Evolutionary conservation across 768 basidiomycete genomes (phyloP), one percentile per base, ranked within the genome.

Genomic region (Termitomyces sp.): DNA sequence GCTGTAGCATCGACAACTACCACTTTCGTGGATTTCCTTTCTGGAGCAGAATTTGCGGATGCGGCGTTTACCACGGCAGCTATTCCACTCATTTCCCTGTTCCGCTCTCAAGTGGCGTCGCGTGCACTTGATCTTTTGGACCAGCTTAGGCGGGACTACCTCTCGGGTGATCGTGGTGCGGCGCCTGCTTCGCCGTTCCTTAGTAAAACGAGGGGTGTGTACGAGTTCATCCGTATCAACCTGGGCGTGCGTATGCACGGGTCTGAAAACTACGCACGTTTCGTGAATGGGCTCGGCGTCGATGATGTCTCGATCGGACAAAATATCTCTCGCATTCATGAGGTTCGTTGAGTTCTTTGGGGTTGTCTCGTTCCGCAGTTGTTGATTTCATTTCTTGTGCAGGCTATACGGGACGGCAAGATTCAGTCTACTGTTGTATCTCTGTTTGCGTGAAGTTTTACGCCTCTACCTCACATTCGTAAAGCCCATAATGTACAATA

Each of bases 181-280:
- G 74, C 87, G 2, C 90, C 91, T 0, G 90, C 92, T 8, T 79
- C 80, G 49, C 55, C 71, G 10, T 82, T 80, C 65, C 77, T 95
- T 49, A 82, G 80, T 58, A 80, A 79, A 69, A 90, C 90, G 11
- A 77, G 79, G 46, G 62, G 72, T 5, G 63, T 92, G 47, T 94
- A 94, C 69, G 82, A 85, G 65, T 94, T 79, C 63, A 76, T 94
- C 25, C 79, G 92, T 29, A 68, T 79, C 31, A 77, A 73, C 21
- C 74, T 93, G 19, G 86, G 83, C 5, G 74, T 94, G 29, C 74
- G 73, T 62, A 92, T 91, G 87, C 85, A 91, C 55, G 90, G 90
- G 6, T 67, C 72, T n/a, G 88, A 89, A 62, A 93, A 93, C 67
- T 69, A 82, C 42, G 66, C 60, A 14, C 65, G 68, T 35, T 82